Evolutionary conservation across 805 yeast genomes (phyloP).

Genomic region (Saturnispora quitensis): DNA sequence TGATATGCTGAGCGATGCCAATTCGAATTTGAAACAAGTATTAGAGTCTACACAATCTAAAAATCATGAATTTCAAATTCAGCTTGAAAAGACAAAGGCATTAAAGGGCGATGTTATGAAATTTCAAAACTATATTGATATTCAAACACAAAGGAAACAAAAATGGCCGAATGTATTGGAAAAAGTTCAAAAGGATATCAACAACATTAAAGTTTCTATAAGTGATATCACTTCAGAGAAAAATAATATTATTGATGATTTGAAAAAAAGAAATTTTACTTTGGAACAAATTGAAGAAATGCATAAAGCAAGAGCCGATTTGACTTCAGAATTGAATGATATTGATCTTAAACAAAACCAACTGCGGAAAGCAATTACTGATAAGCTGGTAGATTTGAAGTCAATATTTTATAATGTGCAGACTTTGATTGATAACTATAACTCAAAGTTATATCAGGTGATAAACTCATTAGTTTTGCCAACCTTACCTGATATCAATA

Average conservation of each 20-base stretch:
- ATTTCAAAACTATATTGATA: constrained; percentile 61
- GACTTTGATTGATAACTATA: constrained; percentile 46
- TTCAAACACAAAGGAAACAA: constrained; percentile 52
- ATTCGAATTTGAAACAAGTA: constrained; percentile 31
- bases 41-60: constrained; percentile 36
- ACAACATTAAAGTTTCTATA: constrained; percentile 33
- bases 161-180: constrained; percentile 56
- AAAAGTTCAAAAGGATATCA: constrained; percentile 49
- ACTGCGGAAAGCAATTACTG: constrained; percentile 37
- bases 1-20: constrained; percentile 31
- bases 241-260: constrained; percentile 34
- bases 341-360: constrained; percentile 32
- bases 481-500: constrained; percentile 14
- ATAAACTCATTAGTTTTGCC: constrained; percentile 22
- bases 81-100: constrained; percentile 50
- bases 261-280: constrained; percentile 49
- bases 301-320: constrained; percentile 50
- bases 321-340: constrained; percentile 44
- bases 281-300: constrained; percentile 55
- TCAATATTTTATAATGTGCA: constrained; percentile 44
- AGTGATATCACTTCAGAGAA: constrained; percentile 29
- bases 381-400: constrained; percentile 42
- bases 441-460: constrained; percentile 42
- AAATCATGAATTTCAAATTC: constrained; percentile 38
- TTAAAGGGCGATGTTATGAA: constrained; percentile 62